Evolutionary conservation across 805 yeast genomes (phyloP).

Genomic region (Starmerella geochares): DNA sequence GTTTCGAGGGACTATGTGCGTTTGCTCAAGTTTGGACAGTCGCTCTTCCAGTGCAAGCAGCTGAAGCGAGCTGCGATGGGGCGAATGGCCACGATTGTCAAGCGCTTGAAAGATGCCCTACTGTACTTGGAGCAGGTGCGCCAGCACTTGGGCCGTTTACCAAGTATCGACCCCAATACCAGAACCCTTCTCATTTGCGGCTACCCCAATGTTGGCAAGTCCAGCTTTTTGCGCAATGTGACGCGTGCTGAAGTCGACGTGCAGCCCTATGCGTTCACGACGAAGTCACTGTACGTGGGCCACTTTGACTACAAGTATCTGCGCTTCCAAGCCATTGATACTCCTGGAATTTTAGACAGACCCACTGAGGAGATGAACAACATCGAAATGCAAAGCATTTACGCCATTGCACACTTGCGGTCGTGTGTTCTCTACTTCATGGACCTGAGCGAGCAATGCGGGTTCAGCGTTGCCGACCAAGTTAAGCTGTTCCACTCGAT

Average conservation of each 20-base stretch:
- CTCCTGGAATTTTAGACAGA: slow-evolving; percentile 97
- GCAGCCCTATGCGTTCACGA: slow-evolving; percentile 98
- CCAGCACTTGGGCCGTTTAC: slow-evolving; percentile 97
- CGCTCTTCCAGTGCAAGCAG: slow-evolving; percentile 96
- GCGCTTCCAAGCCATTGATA: slow-evolving; percentile 97
- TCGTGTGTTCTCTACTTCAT: slow-evolving; percentile 93
- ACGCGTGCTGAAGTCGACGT: slow-evolving; percentile 98
- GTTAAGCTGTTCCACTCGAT: slow-evolving; percentile 93
- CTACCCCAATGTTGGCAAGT: slow-evolving; percentile 98
- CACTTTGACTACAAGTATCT: slow-evolving; percentile 97
- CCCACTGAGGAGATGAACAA: slow-evolving; percentile 99
- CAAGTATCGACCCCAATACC: slow-evolving; percentile 96
- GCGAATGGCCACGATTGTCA: slow-evolving; percentile 97
- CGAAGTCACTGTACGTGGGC: slow-evolving; percentile 93
- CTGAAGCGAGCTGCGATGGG: slow-evolving; percentile 97
- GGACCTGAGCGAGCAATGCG: slow-evolving; percentile 99
- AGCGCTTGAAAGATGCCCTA: slow-evolving; percentile 89
- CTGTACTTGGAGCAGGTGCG: slow-evolving; percentile 94
- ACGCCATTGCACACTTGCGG: slow-evolving; percentile 96
- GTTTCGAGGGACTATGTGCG: slow-evolving; percentile 92
- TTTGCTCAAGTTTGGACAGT: slow-evolving; percentile 92
- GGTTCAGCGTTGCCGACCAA: slow-evolving; percentile 93
- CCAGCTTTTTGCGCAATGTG: slow-evolving; percentile 82
- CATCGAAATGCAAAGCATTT: slow-evolving; percentile 98
- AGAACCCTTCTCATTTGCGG: slow-evolving; percentile 96